Percentiles rank a stretch among this genome's conserved stretches.
Conservation (phyloP, 148 eudicot genomes). For the Tetragonia tetragonoides region DNA sequence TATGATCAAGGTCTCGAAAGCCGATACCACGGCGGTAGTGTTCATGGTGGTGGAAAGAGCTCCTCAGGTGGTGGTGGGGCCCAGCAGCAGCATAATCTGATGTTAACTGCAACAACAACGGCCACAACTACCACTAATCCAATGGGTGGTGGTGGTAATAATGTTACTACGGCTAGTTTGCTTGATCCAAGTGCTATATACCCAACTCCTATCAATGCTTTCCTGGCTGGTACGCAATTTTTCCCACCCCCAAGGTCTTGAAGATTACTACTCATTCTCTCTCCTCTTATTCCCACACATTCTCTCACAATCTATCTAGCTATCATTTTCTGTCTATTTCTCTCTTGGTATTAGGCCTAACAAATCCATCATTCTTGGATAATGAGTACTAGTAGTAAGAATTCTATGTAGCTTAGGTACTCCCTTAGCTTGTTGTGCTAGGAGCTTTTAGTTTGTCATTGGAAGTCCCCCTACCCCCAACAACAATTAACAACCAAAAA, state of each 20-base stretch:
- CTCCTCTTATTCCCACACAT: conserved; percentile 1
- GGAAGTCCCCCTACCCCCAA: conserved; percentile 8
- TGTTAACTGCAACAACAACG: conserved; percentile 26
- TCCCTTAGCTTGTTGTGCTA: not conserved
- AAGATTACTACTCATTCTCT: conserved; percentile 3
- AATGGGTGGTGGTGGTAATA: conserved; percentile 25
- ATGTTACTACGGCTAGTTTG: conserved; percentile 20
- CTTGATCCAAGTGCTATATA: conserved; percentile 39
- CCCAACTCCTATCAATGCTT: conserved; percentile 65
- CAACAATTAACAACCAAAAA: conserved; percentile 1
- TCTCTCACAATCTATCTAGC: not conserved
- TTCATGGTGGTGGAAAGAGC: conserved; percentile 29
- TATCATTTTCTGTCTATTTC: not conserved
- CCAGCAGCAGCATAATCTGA: conserved; percentile 14
- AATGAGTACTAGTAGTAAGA: not conserved
- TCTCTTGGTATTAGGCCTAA: not conserved
- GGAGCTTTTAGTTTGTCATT: conserved; percentile 3
- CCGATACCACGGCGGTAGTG: conserved; percentile 28
- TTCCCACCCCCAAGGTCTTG: conserved; percentile 85
- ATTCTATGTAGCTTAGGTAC: conserved; percentile 5
- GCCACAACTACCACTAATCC: conserved; percentile 13
- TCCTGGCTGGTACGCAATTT: conserved; percentile 91
- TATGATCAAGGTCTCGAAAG: conserved; percentile 79
- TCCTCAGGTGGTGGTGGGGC: conserved; percentile 34
- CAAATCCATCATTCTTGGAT: conserved; percentile 8